Percentiles rank a stretch among this genome's conserved stretches.
Evolutionary conservation across 1,284 basidiomycete genomes (phyloP).

Genomic region (Sporisorium reilianum): DNA sequence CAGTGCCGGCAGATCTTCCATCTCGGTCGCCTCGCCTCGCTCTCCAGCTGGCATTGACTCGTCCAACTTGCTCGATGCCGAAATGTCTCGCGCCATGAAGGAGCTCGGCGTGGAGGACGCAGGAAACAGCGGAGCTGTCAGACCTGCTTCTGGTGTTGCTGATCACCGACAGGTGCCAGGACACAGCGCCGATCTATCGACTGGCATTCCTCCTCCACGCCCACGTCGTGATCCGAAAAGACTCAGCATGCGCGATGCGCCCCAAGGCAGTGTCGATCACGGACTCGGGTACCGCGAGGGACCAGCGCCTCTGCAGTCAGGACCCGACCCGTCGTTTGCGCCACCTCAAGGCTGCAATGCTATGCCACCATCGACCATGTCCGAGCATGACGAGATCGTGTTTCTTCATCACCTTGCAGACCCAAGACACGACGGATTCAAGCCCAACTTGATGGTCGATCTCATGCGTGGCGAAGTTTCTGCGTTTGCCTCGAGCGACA

Average conservation of each 20-base stretch:
- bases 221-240: slow-evolving; percentile 54
- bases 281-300: neutral
- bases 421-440: slow-evolving; percentile 57
- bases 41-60: slow-evolving; percentile 5
- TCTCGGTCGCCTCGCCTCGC: slow-evolving; percentile 17
- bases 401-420: slow-evolving; percentile 44
- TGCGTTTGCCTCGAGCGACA: slow-evolving; percentile 50
- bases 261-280: neutral
- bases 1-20: slow-evolving; percentile 11
- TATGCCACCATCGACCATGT: neutral
- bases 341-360: neutral
- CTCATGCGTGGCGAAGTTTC: slow-evolving; percentile 57
- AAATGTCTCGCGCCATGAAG: slow-evolving; percentile 51
- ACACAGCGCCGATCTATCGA: neutral
- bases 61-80: slow-evolving; percentile 32
- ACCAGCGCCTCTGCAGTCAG: neutral
- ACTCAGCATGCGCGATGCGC: slow-evolving; percentile 8
- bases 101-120: slow-evolving; percentile 31
- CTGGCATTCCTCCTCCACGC: slow-evolving; percentile 29
- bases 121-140: neutral
- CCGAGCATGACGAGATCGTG: slow-evolving; percentile 35
- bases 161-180: neutral
- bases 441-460: slow-evolving; percentile 60
- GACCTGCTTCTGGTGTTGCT: neutral
- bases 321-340: neutral